A percentile compares a stretch with the other conserved stretches of the same genome.
These are phyloP conservation scores for Aspergillus ochraceus DNA, from an alignment of 2,329 filamentous ascomycete species.

Conservation along the genomic window DNA sequence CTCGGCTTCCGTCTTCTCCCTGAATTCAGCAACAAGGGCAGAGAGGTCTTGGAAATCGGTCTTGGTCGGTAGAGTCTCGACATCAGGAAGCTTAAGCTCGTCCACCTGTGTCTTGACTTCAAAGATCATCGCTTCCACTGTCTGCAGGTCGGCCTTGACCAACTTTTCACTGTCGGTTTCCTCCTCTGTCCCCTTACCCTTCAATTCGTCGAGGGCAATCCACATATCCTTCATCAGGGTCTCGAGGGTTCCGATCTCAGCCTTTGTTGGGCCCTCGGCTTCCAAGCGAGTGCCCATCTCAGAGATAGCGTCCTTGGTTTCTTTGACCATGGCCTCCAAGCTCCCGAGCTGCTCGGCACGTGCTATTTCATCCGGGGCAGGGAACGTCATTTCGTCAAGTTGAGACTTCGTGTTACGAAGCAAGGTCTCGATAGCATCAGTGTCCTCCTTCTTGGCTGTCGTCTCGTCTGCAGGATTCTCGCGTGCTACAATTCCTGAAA, in stretches of 20 bases:
- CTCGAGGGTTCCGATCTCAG: conserved; percentile 76
- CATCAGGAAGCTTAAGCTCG: conserved; percentile 68
- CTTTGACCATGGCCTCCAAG: conserved; percentile 68
- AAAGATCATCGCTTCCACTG: conserved; percentile 76
- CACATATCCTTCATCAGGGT: conserved; percentile 77
- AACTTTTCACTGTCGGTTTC: conserved; percentile 61
- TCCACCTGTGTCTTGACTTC: conserved; percentile 81
- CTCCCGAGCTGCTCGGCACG: conserved; percentile 61
- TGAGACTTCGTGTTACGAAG: conserved; percentile 85
- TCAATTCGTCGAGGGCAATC: conserved; percentile 71
- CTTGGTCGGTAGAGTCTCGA: conserved; percentile 71
- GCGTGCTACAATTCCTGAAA: conserved; percentile 54
- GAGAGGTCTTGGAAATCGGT: conserved; percentile 72
- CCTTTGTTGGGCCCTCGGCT: conserved; percentile 68
- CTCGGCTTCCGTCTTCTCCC: conserved; percentile 64
- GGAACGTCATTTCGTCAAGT: conserved; percentile 72
- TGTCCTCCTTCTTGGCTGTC: conserved; percentile 74
- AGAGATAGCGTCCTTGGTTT: conserved; percentile 72
- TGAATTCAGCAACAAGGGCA: conserved; percentile 68
- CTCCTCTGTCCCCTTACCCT: conserved; percentile 44
- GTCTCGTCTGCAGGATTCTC: conserved; percentile 48
- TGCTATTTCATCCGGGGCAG: conserved; percentile 66
- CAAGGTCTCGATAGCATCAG: conserved; percentile 86
- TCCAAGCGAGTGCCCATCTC: conserved; percentile 68
- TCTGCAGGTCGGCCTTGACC: conserved; percentile 78